These are phyloP conservation scores for Saccharum officinarum DNA, from an alignment of 176 grass and related monocot species.

Conservation along the genomic window DNA sequence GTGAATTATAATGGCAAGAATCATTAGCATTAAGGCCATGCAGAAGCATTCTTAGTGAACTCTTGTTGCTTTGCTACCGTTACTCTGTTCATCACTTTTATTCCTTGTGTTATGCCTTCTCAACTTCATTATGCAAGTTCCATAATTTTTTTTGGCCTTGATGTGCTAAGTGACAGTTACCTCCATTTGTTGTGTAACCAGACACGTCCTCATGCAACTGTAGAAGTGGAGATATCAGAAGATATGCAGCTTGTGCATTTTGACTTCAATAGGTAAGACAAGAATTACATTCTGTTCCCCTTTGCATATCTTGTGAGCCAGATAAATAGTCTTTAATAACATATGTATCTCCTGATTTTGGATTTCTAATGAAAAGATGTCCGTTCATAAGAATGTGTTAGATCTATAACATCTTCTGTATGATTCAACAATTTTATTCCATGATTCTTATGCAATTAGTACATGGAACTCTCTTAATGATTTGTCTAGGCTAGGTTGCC, in stretches of 20 bases:
- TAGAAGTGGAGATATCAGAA: slow-evolving; percentile 99
- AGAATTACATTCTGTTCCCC: not conserved
- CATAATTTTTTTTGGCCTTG: not conserved
- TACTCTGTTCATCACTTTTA: not conserved
- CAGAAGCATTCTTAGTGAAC: slow-evolving; percentile 1
- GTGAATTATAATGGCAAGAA: slow-evolving; percentile 10
- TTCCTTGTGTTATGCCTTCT: not conserved
- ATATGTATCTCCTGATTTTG: not conserved
- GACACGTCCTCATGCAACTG: slow-evolving; percentile 98
- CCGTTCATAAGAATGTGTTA: not conserved
- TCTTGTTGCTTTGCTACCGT: not conserved
- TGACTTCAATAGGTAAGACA: slow-evolving; percentile 92
- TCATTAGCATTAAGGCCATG: not conserved
- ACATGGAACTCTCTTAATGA: not conserved
- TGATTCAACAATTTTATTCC: not conserved
- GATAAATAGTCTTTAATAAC: slow-evolving; percentile 1
- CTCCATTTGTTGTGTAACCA: slow-evolving; percentile 43
- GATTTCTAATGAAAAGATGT: not conserved
- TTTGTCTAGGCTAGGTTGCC: not conserved
- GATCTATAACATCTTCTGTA: not conserved
- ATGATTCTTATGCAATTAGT: slow-evolving; percentile 14
- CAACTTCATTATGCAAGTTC: not conserved
- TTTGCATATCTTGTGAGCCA: not conserved
- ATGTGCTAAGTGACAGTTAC: not conserved
- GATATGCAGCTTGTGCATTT: slow-evolving; percentile 99